Base-by-base conservation (phyloP, 176 grass and related monocot genomes). In the Cenchrus fungigraminus region DNA sequence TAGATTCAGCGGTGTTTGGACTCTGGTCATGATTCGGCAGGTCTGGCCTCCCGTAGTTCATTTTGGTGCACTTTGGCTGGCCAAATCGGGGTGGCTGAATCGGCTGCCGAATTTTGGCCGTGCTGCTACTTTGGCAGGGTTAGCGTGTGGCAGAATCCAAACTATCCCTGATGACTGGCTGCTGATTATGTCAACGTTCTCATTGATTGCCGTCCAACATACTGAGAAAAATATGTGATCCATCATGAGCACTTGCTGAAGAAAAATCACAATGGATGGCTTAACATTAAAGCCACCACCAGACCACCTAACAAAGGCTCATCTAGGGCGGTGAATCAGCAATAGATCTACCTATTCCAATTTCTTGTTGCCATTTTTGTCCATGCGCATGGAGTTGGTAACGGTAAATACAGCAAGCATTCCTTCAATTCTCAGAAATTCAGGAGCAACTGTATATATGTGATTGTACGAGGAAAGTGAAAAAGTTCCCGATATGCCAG, bases 371-470 rank as follows among this genome's bases (percentile, higher is more conserved):
- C 17, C 17, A 19, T 5, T 68, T 42, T 40, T 80, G 12, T 10
- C 16, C 25, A 34, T n/a, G 14, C 45, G 12, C 3, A 8, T 56
- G 12, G 34, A 65, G 57, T 78, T 45, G 34, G 20, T 49, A 40
- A 46, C 37, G 76, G 76, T 89, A 85, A 32, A 53, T 68, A 75
- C 62, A 43, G n/a, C 46, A 29, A 28, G 25, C 50, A 50, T 56
- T 25, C 78, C 5, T 43, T 61, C 6, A 71, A 44, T 9, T 74
- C 12, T 60, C 0, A n/a, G 1, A 78, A 79, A 44, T 71, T 72
- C 22, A 84, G 37, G 32, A n/a, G 12, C 74, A 72, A 70, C 32
- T 83, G 46, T 83, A 61, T 2, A 69, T 69, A 76, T 70, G 53
- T 12, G 64, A 15, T 82, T 82, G 12, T 71, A 70, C 5, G 13